Conservation (phyloP, 805 yeast species). For the Yarrowia osloensis region DNA sequence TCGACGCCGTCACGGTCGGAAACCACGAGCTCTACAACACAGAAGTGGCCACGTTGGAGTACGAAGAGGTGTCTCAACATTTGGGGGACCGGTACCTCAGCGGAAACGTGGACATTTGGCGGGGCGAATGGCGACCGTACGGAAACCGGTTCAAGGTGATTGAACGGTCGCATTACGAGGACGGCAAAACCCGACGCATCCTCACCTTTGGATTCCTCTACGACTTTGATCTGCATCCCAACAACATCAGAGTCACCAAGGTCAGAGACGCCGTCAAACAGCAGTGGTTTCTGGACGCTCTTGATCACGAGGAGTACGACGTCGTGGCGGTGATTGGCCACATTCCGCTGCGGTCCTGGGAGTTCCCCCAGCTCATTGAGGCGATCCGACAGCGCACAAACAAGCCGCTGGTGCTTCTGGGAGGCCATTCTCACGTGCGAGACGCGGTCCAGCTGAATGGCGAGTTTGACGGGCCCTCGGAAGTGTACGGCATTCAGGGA, state of each 20-base stretch:
- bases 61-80: slow-evolving; percentile 55
- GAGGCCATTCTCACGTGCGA: slow-evolving; percentile 92
- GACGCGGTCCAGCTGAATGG: slow-evolving; percentile 74
- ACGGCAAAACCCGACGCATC: slow-evolving; percentile 45
- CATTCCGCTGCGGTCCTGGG: slow-evolving; percentile 58
- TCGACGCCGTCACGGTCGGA: slow-evolving; percentile 81
- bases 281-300: slow-evolving; percentile 63
- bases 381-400: slow-evolving; percentile 63
- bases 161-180: background rate
- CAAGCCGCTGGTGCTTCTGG: slow-evolving; percentile 77
- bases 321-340: slow-evolving; percentile 75
- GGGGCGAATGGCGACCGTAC: slow-evolving; percentile 56
- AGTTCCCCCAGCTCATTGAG: slow-evolving; percentile 54
- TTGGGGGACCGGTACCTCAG: slow-evolving; percentile 62
- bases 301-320: slow-evolving; percentile 54
- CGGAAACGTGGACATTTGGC: slow-evolving; percentile 45
- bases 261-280: slow-evolving; percentile 55
- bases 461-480: slow-evolving; percentile 62
- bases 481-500: slow-evolving; percentile 70
- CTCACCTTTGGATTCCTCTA: slow-evolving; percentile 79
- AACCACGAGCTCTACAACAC: slow-evolving; percentile 84
- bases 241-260: slow-evolving; percentile 63
- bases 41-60: slow-evolving; percentile 67
- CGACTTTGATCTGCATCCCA: slow-evolving; percentile 65
- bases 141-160: slow-evolving; percentile 55